Evolutionary conservation across 1,139 yeast genomes (phyloP), one percentile per base, ranked within the genome.

Genomic region (Debaryomyces udenii): DNA sequence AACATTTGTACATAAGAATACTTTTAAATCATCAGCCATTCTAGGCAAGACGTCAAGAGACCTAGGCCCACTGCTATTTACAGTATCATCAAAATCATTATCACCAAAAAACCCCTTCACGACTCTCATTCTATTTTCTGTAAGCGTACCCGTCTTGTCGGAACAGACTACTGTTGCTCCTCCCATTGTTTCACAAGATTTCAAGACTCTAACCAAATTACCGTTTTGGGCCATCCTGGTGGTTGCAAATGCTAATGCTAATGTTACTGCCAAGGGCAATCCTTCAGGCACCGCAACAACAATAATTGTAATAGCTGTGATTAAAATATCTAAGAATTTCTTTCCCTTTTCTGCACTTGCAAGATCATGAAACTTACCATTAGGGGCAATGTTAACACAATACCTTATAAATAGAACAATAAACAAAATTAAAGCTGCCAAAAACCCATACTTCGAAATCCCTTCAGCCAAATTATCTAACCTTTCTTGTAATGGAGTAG

Each of bases 251-350:
- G 99, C 99, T 53, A 93, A 74, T 0, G 99, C 96, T 39, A 93
- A 74, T 0, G 99, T 93, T 17, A 93, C 99, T 0, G 99, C 99
- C 43, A 93, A 72, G 0, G 99, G 99, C 46, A 93, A 76, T 43
- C 99, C 99, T 68, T 94, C 99, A 2, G 99, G 99, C 13, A 93
- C 96, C 0, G 99, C 99, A 39, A 93, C 99, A 14, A 93, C 99
- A 31, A 93, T 82, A 53, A 93, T 80, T 0, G 99, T 90, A 46
- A 93, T 86, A 1, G 98, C 85, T 27, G 95, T 88, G 56, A 93
- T 94, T 50, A 94, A 74, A 45, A 93, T 87, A 56, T 87, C 85
- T 68, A 93, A 74, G 56, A 91, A 90, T 51, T 76, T 77, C 46
- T 87, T 82, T 51, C 96, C 97, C 68, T 90, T 91, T 56, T 83